phyloP scores from a whole-genome alignment of 129 eudicot species.

The Flaveria brownii region DNA sequence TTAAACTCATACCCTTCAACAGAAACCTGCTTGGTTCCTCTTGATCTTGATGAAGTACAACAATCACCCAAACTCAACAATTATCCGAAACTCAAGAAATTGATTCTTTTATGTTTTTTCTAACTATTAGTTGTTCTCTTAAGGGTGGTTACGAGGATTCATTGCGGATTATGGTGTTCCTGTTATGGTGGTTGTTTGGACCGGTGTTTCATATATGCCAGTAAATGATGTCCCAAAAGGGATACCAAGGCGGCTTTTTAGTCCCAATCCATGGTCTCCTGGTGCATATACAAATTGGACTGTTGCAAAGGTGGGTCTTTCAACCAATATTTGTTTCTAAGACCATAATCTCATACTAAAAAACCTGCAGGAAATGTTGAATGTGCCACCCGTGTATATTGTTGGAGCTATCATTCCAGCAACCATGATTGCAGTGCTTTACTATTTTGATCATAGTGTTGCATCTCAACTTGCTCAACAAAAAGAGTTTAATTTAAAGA shows the following conservation, averaged over 20 bases:
- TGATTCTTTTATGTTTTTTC: conserved; percentile 6
- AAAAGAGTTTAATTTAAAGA: conserved; percentile 82
- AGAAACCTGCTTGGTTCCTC: not conserved
- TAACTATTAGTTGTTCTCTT: conserved; percentile 27
- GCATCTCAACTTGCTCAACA: conserved; percentile 99
- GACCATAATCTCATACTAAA: conserved; percentile 15
- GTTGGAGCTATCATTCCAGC: conserved; percentile 97
- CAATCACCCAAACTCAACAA: too few relatives aligned
- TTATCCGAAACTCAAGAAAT: not conserved
- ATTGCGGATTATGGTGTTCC: conserved; percentile 98
- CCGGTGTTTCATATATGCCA: conserved; percentile 84
- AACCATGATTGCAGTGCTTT: conserved; percentile 97
- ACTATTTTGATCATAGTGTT: conserved; percentile 96
- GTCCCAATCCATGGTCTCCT: conserved; percentile 99
- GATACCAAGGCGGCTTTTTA: conserved; percentile 85
- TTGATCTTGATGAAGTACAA: conserved; percentile 11
- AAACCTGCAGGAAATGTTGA: conserved; percentile 73
- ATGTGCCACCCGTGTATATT: conserved; percentile 81
- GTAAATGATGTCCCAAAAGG: conserved; percentile 85
- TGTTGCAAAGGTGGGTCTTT: conserved; percentile 66
- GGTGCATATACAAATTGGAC: conserved; percentile 96
- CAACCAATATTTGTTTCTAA: not conserved
- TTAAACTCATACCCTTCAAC: not conserved
- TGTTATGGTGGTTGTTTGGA: conserved; percentile 92
- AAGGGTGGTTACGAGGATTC: conserved; percentile 93